These are phyloP conservation scores for Penicillium ucsense DNA, from an alignment of 495 filamentous ascomycete species.

Conservation along the genomic window DNA sequence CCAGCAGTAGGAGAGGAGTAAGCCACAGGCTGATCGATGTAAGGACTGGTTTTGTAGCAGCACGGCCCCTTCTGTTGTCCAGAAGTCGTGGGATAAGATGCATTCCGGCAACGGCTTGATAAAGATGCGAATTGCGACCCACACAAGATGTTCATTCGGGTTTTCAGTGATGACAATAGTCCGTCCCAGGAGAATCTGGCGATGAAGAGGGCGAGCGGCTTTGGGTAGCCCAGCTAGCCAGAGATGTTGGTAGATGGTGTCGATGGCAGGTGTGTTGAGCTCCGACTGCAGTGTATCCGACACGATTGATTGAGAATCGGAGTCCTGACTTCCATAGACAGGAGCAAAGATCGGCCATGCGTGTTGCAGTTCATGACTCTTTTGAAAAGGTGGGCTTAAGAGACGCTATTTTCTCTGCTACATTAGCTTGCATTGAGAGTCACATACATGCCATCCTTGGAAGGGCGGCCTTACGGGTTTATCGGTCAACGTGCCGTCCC, in stretches of 20 bases:
- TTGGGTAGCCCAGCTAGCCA: slow-evolving; percentile 1
- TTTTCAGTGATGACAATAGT: not conserved
- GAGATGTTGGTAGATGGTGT: not conserved
- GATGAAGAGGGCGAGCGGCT: not conserved
- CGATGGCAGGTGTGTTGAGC: not conserved
- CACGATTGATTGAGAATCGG: not conserved
- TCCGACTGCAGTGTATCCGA: not conserved
- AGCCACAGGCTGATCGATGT: slow-evolving; percentile 1
- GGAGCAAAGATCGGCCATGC: not conserved
- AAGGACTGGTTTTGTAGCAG: not conserved
- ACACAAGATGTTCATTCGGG: slow-evolving; percentile 1
- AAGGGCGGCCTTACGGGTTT: too few species aligned
- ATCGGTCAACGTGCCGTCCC: too few species aligned
- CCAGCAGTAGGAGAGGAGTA: slow-evolving; percentile 6
- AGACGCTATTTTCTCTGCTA: not conserved
- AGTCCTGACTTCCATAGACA: not conserved
- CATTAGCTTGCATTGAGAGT: too few species aligned
- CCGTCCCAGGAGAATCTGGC: not conserved
- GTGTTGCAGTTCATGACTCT: not conserved
- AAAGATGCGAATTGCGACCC: slow-evolving; percentile 2
- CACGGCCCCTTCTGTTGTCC: not conserved
- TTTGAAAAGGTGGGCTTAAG: not conserved
- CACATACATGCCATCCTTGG: too few species aligned
- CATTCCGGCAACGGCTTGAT: slow-evolving; percentile 5
- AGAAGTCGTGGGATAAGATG: slow-evolving; percentile 1